These are phyloP conservation scores for Sporothrix protearum DNA, from an alignment of 2,329 filamentous ascomycete genomes.

Conservation along the genomic window DNA sequence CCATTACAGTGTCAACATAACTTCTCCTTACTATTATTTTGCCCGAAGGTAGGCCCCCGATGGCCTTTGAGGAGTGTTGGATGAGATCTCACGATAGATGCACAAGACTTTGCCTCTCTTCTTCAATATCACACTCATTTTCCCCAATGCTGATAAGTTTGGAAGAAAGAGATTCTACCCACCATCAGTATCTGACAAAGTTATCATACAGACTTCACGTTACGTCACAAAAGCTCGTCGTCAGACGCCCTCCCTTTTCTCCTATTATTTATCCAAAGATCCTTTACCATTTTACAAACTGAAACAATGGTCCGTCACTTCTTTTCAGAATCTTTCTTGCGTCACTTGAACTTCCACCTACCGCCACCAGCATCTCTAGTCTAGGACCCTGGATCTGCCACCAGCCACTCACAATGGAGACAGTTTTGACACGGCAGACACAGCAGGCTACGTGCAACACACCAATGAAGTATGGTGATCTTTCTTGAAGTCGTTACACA, in stretches of 20 bases:
- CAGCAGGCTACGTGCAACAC: not conserved
- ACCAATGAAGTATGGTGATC: not conserved
- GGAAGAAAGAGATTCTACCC: not conserved
- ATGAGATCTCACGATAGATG: not conserved
- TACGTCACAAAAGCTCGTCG: not conserved
- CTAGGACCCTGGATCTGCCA: not conserved
- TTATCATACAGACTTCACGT: not conserved
- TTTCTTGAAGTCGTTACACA: not conserved
- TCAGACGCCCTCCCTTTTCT: too few species aligned
- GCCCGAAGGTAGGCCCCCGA: not conserved
- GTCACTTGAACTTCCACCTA: not conserved
- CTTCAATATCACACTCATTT: not conserved
- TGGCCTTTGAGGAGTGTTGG: not conserved
- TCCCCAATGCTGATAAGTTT: not conserved
- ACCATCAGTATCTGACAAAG: too few species aligned
- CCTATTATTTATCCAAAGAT: not conserved
- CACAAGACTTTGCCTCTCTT: not conserved
- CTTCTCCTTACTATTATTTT: not conserved
- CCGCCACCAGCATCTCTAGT: not conserved
- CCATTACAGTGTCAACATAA: not conserved
- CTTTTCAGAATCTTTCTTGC: not conserved
- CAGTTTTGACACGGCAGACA: not conserved
- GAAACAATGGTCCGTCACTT: not conserved
- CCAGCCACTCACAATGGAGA: constrained; percentile 1
- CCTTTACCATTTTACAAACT: not conserved